phyloP scores from a whole-genome alignment of 2,329 filamentous ascomycete genomes.

The Penicillium corylophilum region DNA sequence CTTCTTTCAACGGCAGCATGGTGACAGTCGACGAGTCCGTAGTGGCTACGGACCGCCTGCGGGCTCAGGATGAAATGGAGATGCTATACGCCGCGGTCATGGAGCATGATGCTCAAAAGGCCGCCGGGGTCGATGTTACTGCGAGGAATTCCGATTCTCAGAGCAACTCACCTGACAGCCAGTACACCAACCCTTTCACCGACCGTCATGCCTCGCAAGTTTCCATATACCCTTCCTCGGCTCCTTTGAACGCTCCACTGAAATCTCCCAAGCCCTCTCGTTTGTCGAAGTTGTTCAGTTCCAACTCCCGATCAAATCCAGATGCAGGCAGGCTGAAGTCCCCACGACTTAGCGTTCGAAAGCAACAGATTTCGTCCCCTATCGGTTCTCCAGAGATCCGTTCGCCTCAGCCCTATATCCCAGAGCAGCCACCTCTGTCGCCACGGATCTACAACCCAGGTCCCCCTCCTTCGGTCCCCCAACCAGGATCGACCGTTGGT shows the following conservation, averaged over 20 bases:
- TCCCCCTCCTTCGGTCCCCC: conserved; percentile 54
- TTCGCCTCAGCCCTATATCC: conserved; percentile 45
- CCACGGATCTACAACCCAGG: conserved; percentile 58
- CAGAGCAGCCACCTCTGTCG: conserved; percentile 56
- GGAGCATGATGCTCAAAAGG: conserved; percentile 70
- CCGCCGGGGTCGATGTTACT: conserved; percentile 22
- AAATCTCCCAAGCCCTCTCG: conserved; percentile 34
- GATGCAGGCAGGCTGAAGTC: conserved; percentile 46
- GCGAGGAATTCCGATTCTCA: conserved; percentile 18
- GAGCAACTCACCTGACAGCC: conserved; percentile 24
- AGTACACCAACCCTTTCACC: conserved; percentile 29
- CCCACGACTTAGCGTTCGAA: conserved; percentile 47
- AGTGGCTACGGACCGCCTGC: conserved; percentile 69
- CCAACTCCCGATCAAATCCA: conserved; percentile 39
- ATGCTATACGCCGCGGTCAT: conserved; percentile 89
- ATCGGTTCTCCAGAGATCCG: conserved; percentile 48
- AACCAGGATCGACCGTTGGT: conserved; percentile 21
- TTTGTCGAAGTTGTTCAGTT: conserved; percentile 44
- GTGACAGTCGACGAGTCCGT: conserved; percentile 74
- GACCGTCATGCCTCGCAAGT: conserved; percentile 26
- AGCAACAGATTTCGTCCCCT: conserved; percentile 59
- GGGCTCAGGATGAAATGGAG: conserved; percentile 80
- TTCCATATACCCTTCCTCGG: conserved; percentile 23
- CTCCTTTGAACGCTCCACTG: conserved; percentile 20
- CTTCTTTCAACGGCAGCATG: conserved; percentile 60